A percentile compares a stretch with the other conserved stretches of the same genome.
Evolutionary conservation across 1,139 yeast genomes (phyloP).

Genomic region (Diutina sp.): DNA sequence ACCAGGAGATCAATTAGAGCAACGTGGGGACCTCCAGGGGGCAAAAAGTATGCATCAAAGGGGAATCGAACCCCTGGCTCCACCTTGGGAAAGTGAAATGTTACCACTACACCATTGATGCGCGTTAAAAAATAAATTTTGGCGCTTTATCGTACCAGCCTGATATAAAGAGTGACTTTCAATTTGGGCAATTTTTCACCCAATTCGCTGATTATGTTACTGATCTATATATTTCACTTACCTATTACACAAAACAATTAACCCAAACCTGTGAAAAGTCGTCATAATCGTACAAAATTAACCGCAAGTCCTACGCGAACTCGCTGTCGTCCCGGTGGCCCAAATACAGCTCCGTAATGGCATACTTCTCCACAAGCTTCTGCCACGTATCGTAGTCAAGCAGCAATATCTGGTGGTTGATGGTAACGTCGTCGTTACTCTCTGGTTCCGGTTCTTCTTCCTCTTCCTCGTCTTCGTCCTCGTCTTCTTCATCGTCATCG

Average conservation of each 20-base stretch:
- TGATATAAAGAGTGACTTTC: too few species aligned
- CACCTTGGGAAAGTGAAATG: constrained; percentile 3
- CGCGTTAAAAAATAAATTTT: not conserved
- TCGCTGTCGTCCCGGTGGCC: constrained; percentile 19
- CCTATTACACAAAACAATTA: not conserved
- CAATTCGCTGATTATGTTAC: too few species aligned
- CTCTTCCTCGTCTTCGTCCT: not conserved
- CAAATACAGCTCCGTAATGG: constrained; percentile 42
- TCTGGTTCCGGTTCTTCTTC: not conserved
- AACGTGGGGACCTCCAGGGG: not conserved
- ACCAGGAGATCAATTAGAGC: not conserved
- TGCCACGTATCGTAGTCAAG: constrained; percentile 58
- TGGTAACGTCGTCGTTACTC: constrained; percentile 6
- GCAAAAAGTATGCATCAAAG: constrained; percentile 1
- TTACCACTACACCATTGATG: constrained; percentile 2
- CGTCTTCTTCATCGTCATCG: not conserved
- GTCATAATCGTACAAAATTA: not conserved
- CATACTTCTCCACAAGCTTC: constrained; percentile 31
- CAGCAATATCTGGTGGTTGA: constrained; percentile 54
- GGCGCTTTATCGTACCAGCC: not conserved
- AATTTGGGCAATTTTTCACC: too few species aligned
- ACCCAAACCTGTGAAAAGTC: not conserved
- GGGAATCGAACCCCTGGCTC: constrained; percentile 3
- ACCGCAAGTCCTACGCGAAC: not conserved
- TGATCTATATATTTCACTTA: not conserved